phyloP scores from a whole-genome alignment of 106 monocot genomes.

The Dioscorea alata region DNA sequence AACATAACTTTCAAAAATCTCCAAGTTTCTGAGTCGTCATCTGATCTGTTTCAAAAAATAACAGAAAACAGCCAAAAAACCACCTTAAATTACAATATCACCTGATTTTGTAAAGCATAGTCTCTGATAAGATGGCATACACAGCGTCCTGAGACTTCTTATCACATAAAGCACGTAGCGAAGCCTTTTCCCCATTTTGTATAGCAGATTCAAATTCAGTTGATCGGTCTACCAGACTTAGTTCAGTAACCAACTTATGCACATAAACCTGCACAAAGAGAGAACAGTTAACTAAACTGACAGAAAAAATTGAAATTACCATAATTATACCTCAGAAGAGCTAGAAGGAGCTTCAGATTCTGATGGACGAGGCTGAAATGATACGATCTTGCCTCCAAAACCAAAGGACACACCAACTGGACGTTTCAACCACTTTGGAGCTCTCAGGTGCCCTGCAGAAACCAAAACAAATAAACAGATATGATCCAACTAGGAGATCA shows the following conservation, averaged over 20 bases:
- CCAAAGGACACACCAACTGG: conserved; percentile 87
- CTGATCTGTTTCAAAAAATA: conserved; percentile 34
- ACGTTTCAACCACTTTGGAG: conserved; percentile 98
- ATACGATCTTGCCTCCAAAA: conserved; percentile 94
- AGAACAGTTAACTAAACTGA: no score
- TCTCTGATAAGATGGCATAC: conserved; percentile 32
- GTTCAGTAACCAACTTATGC: conserved; percentile 86
- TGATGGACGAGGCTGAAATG: conserved; percentile 46
- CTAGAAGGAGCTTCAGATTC: conserved; percentile 19
- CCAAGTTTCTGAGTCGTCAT: conserved; percentile 90
- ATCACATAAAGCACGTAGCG: conserved; percentile 76
- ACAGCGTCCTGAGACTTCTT: conserved; percentile 65
- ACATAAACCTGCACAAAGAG: conserved; percentile 58
- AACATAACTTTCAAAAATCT: conserved; percentile 93
- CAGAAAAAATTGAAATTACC: no score
- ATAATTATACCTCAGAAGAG: no score
- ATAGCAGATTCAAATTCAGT: conserved; percentile 89
- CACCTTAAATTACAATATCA: no score
- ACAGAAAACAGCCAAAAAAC: conserved; percentile 2
- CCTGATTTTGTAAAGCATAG: no score
- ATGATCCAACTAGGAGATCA: no score
- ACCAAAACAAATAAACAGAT: neutral
- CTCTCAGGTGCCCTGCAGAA: conserved; percentile 50
- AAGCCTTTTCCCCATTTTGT: conserved; percentile 59
- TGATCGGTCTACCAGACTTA: conserved; percentile 75